Conservation (phyloP, 176 grass and related monocot species). For the Aegilops umbellulata region DNA sequence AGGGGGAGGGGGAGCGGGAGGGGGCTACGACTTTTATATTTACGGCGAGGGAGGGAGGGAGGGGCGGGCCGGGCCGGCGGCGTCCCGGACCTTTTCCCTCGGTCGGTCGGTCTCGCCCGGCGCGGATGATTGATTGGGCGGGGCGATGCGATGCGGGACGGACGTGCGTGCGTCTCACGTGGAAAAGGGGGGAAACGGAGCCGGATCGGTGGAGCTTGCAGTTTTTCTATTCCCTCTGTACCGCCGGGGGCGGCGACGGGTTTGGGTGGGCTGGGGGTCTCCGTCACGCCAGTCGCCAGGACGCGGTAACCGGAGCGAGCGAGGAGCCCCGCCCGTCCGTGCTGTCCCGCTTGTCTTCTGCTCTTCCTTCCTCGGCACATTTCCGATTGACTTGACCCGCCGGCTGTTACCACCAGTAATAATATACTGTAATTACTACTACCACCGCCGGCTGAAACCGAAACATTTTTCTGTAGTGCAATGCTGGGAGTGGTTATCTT, state of each 20-base stretch:
- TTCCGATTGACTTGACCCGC: background rate
- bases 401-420: too few species aligned
- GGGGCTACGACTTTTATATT: background rate
- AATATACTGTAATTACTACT: too few species aligned
- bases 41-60: background rate
- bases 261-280: background rate
- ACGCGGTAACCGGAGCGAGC: slow-evolving; percentile 6
- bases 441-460: too few species aligned
- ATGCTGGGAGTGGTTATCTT: too few species aligned
- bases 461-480: too few species aligned
- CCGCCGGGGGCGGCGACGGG: background rate
- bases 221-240: background rate
- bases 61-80: background rate
- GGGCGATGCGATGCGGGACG: background rate
- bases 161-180: slow-evolving; percentile 5
- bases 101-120: background rate
- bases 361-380: background rate
- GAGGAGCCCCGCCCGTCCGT: background rate
- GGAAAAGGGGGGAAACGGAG: background rate
- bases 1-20: too few species aligned
- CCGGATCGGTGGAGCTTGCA: background rate
- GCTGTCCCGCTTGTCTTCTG: too few species aligned
- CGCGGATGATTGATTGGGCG: background rate
- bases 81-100: slow-evolving; percentile 8
- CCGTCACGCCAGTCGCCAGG: slow-evolving; percentile 2